phyloP scores from a whole-genome alignment of 257 asterid species.

The Misopates orontium region DNA sequence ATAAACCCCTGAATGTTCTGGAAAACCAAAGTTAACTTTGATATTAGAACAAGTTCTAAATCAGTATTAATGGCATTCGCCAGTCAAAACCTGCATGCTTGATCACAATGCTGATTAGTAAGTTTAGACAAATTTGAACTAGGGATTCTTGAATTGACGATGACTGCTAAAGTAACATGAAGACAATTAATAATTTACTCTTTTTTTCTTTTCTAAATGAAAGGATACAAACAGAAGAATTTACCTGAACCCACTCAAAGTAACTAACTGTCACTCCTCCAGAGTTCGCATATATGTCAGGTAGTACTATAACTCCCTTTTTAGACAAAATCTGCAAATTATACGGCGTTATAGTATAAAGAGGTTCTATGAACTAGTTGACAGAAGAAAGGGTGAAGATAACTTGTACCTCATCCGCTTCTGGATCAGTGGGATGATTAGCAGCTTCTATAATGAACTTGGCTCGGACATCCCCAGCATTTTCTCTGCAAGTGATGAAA shows the following conservation, averaged over 20 bases:
- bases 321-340: constrained; percentile 69
- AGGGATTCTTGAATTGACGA: no score
- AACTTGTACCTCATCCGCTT: constrained; percentile 68
- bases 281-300: constrained; percentile 84
- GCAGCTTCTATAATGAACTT: constrained; percentile 78
- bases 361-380: background rate
- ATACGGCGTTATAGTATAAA: background rate
- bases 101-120: no score
- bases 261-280: constrained; percentile 97
- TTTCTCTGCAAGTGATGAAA: constrained; percentile 43
- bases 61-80: no score
- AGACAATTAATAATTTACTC: no score
- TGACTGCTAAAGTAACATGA: no score
- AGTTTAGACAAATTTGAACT: no score
- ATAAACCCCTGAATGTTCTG: constrained; percentile 79
- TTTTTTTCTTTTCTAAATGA: background rate
- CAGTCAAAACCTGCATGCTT: no score
- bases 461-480: constrained; percentile 58
- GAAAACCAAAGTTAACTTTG: background rate
- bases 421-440: constrained; percentile 83
- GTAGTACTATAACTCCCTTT: constrained; percentile 74
- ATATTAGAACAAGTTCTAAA: no score
- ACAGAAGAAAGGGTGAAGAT: constrained; percentile 1
- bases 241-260: constrained; percentile 97
- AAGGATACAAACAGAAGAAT: constrained; percentile 7